These are phyloP conservation scores for Trichoderma cornu-damae DNA, from an alignment of 2,329 filamentous ascomycete species.

Conservation along the genomic window DNA sequence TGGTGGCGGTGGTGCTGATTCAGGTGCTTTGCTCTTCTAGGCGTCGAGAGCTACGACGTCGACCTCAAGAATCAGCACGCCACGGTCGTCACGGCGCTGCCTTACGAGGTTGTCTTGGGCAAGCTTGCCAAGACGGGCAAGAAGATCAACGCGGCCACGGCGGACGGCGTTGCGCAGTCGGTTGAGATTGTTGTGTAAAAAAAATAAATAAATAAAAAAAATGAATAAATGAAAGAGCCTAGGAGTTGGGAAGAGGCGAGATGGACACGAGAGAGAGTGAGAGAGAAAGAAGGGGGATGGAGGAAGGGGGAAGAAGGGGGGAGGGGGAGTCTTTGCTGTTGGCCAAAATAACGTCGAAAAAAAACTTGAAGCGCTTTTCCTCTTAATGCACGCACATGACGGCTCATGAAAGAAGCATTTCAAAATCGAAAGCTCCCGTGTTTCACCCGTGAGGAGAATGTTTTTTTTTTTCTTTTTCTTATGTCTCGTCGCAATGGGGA, in stretches of 20 bases:
- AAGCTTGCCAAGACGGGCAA: slow-evolving; percentile 96
- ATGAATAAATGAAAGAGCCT: neutral
- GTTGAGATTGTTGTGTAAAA: slow-evolving; percentile 41
- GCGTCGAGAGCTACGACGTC: slow-evolving; percentile 81
- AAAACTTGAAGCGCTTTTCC: too few relatives aligned
- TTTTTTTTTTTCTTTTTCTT: too few relatives aligned
- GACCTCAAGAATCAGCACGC: slow-evolving; percentile 82
- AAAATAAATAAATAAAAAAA: neutral
- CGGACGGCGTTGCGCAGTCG: slow-evolving; percentile 57
- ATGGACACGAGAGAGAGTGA: too few relatives aligned
- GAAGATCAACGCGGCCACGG: slow-evolving; percentile 73
- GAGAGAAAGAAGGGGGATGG: too few relatives aligned
- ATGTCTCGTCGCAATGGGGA: too few relatives aligned
- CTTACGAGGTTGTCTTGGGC: slow-evolving; percentile 74
- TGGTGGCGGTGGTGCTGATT: neutral
- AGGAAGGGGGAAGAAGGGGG: too few relatives aligned
- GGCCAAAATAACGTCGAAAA: too few relatives aligned
- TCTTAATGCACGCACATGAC: too few relatives aligned
- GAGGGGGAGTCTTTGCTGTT: too few relatives aligned
- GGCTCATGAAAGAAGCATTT: too few relatives aligned
- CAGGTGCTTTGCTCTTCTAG: slow-evolving; percentile 41
- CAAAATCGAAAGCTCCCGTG: too few relatives aligned
- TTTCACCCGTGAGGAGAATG: too few relatives aligned
- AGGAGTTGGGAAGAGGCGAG: neutral
- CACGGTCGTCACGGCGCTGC: slow-evolving; percentile 64